These are phyloP conservation scores for Noccaea bulbosa DNA, from an alignment of 345 rosid genomes.

Conservation along the genomic window DNA sequence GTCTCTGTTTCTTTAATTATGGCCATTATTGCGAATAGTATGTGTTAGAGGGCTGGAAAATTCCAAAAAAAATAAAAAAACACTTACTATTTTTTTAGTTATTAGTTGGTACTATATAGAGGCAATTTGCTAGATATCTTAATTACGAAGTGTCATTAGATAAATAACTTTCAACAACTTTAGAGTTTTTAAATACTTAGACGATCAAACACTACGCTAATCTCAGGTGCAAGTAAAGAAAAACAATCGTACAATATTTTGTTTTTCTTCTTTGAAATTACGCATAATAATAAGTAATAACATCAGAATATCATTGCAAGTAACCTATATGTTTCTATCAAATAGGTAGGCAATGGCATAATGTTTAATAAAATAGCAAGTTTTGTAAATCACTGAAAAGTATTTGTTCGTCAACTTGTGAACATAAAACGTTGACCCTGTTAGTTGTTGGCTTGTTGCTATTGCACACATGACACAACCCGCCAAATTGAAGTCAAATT, in stretches of 20 bases:
- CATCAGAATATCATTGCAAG: not conserved
- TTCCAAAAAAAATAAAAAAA: constrained; percentile 1
- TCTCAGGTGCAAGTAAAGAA: not conserved
- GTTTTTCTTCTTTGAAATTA: not conserved
- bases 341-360: not conserved
- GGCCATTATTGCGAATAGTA: constrained; percentile 35
- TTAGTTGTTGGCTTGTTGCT: constrained; percentile 9
- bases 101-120: not conserved
- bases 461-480: not conserved
- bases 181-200: not conserved
- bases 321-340: not conserved
- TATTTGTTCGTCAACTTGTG: not conserved
- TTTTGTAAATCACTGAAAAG: not conserved
- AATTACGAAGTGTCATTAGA: not conserved
- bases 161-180: not conserved
- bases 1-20: constrained; percentile 31
- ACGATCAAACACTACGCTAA: not conserved
- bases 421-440: not conserved
- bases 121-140: not conserved
- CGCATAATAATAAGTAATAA: not conserved
- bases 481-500: not conserved
- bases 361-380: not conserved
- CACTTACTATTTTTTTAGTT: not conserved
- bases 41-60: constrained; percentile 19
- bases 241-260: not conserved